Conservation (phyloP, 331 rosid genomes). For the Pyrus hybrid region DNA sequence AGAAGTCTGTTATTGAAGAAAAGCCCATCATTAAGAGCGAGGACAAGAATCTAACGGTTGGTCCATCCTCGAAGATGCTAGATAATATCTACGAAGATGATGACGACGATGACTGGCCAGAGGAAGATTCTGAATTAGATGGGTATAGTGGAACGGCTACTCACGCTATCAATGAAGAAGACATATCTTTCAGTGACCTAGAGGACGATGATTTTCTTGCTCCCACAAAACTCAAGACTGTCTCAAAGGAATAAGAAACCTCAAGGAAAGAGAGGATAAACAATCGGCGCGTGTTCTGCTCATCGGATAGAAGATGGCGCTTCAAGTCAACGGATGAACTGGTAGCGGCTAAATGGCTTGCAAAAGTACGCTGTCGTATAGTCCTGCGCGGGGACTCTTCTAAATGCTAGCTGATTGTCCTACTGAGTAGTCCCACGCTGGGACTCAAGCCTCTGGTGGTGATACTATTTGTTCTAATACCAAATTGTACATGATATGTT, state of each 20-base stretch:
- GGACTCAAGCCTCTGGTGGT: too few species aligned
- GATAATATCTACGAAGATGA: too few species aligned
- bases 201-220: conserved; percentile 73
- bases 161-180: conserved; percentile 57
- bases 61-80: too few species aligned
- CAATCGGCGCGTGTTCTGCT: background rate
- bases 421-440: background rate
- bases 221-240: conserved; percentile 29
- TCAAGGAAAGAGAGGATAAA: conserved; percentile 3
- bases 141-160: conserved; percentile 27
- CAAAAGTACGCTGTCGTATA: too few species aligned
- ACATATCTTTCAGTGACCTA: conserved; percentile 91
- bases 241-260: conserved; percentile 22
- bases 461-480: background rate
- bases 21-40: too few species aligned
- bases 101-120: too few species aligned
- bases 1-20: too few species aligned
- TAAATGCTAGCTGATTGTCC: background rate
- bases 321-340: too few species aligned
- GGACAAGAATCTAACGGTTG: too few species aligned
- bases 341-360: background rate
- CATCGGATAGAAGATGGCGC: background rate
- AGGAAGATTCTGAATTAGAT: too few species aligned
- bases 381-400: background rate
- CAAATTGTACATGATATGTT: conserved; percentile 10